Percentiles rank a stretch among this genome's conserved stretches.
Evolutionary conservation across 768 basidiomycete genomes (phyloP).

Genomic region (Boletus sp.): DNA sequence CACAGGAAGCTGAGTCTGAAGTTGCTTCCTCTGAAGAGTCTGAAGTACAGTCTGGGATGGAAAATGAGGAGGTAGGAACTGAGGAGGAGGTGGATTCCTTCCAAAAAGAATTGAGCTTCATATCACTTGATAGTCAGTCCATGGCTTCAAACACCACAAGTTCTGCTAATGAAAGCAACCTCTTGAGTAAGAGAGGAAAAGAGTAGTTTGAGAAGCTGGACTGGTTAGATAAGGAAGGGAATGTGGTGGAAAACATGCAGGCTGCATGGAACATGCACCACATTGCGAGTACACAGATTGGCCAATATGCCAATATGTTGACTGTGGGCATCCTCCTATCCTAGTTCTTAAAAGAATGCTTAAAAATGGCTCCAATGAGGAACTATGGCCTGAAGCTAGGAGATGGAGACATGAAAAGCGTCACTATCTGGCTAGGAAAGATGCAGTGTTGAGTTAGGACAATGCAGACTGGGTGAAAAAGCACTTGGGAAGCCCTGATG

Average conservation of each 20-base stretch:
- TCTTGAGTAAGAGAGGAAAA: neutral
- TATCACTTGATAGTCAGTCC: neutral
- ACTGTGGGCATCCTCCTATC: neutral
- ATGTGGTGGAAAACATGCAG: neutral
- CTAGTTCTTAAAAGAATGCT: neutral
- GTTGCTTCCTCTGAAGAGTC: no score
- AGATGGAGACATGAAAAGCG: neutral
- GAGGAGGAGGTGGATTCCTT: neutral
- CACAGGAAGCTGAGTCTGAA: neutral
- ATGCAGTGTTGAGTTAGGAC: neutral
- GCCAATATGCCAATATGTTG: neutral
- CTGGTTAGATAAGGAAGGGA: neutral
- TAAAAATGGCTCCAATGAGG: fast-evolving
- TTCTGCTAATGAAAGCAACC: fast-evolving
- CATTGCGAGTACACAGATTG: neutral
- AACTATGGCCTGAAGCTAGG: neutral
- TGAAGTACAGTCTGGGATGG: no score
- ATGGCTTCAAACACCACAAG: neutral
- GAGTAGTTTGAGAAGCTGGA: neutral
- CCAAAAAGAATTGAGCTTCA: neutral
- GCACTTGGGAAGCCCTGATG: neutral
- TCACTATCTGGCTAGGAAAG: neutral
- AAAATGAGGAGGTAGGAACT: neutral
- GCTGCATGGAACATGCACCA: neutral
- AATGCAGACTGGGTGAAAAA: neutral